Conservation (phyloP, 2,329 filamentous ascomycete species). For the Lachnum nothofagi region DNA sequence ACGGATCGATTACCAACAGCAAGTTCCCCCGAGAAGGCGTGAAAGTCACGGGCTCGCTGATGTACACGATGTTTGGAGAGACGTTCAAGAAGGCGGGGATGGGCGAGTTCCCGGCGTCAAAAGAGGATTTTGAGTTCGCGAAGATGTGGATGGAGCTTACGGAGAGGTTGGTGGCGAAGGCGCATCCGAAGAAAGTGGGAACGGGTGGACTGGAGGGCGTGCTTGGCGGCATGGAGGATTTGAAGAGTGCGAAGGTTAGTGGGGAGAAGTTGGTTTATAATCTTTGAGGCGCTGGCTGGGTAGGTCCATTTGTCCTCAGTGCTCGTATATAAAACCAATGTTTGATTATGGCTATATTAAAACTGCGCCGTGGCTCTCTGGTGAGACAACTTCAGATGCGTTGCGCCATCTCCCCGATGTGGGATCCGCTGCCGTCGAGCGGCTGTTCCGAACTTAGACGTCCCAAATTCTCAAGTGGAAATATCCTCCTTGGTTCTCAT, state of each 20-base stretch:
- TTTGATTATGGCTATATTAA: too few species aligned
- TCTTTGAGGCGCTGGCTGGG: constrained; percentile 4
- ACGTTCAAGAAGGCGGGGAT: neutral
- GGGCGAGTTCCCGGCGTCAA: constrained; percentile 5
- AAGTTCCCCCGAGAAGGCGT: constrained; percentile 9
- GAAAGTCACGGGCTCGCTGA: constrained; percentile 2
- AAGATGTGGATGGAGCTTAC: constrained; percentile 9
- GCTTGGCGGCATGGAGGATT: constrained; percentile 12
- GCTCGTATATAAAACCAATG: too few species aligned
- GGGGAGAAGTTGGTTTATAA: constrained; percentile 39
- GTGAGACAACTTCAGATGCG: too few species aligned
- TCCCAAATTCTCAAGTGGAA: too few species aligned
- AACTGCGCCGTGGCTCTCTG: too few species aligned
- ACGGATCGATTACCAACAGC: constrained; percentile 2
- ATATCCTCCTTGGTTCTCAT: too few species aligned
- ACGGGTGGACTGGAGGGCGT: constrained; percentile 16
- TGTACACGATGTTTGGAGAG: constrained; percentile 16
- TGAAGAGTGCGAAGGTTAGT: constrained; percentile 28
- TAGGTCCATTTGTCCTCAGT: neutral
- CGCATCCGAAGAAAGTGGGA: constrained; percentile 25
- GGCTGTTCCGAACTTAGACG: too few species aligned
- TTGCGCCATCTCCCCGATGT: too few species aligned
- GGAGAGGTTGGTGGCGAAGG: constrained; percentile 15
- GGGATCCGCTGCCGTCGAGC: too few species aligned
- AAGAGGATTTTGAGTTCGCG: constrained; percentile 18